Conservation (phyloP, 108 stramenopile genomes). For the Nitzschia palea region DNA sequence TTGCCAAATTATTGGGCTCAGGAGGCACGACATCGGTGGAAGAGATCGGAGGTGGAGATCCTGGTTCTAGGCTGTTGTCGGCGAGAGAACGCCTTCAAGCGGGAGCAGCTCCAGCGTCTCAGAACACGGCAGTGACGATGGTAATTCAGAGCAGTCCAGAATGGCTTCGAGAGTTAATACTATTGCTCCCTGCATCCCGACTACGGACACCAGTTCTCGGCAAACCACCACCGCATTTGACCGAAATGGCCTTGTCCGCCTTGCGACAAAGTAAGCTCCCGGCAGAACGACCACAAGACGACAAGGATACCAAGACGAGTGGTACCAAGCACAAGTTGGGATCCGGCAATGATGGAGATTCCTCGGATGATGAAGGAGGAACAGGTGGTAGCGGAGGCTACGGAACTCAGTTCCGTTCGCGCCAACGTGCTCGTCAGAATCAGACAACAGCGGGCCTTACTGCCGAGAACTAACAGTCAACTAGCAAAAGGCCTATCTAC, state of each 20-base stretch:
- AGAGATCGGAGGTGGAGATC: conserved; percentile 29
- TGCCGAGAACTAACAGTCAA: conserved; percentile 5
- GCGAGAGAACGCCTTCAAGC: conserved; percentile 62
- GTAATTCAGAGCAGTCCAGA: conserved; percentile 76
- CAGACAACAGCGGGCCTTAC: neutral
- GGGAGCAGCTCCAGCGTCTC: conserved; percentile 22
- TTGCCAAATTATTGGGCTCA: conserved; percentile 36
- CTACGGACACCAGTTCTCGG: conserved; percentile 60
- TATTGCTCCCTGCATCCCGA: conserved; percentile 66
- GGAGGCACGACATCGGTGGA: conserved; percentile 32
- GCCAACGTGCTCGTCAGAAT: conserved; percentile 57
- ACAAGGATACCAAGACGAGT: conserved; percentile 1
- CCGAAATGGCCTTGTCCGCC: conserved; percentile 71
- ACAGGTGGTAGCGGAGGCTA: conserved; percentile 51
- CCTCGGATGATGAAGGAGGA: conserved; percentile 65
- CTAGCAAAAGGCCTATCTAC: no score
- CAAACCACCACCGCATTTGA: conserved; percentile 81
- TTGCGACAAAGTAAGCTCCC: conserved; percentile 67
- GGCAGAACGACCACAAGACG: conserved; percentile 59
- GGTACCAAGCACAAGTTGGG: conserved; percentile 33
- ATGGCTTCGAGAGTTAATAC: conserved; percentile 74
- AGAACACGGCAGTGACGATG: conserved; percentile 53
- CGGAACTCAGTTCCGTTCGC: conserved; percentile 76
- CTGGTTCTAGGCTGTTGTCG: conserved; percentile 55
- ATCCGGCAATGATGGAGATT: conserved; percentile 49